phyloP scores from a whole-genome alignment of 202 grass and related monocot species.

The Carex arenaria region DNA sequence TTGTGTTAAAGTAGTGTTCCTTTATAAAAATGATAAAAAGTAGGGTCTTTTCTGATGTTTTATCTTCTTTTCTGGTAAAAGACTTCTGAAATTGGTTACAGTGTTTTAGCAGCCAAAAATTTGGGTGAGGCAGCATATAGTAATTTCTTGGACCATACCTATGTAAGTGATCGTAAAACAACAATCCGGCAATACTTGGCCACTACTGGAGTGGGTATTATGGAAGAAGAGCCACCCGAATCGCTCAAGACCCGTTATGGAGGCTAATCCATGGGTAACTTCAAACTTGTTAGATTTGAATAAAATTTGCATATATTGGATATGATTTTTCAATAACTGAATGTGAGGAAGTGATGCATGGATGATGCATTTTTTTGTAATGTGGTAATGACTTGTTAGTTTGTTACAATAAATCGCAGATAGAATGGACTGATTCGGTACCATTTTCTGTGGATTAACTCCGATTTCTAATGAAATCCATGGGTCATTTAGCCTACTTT shows the following conservation, averaged over 20 bases:
- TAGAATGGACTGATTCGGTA: too few relatives aligned
- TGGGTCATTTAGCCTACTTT: too few relatives aligned
- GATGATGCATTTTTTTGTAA: background rate
- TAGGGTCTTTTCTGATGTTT: background rate
- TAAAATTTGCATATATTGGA: slow-evolving; percentile 9
- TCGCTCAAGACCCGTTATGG: slow-evolving; percentile 73
- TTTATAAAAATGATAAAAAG: background rate
- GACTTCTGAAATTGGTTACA: too few relatives aligned
- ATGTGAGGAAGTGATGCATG: background rate
- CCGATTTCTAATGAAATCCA: too few relatives aligned
- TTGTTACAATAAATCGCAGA: too few relatives aligned
- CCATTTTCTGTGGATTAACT: too few relatives aligned
- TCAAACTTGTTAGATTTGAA: background rate
- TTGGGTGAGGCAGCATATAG: slow-evolving; percentile 49
- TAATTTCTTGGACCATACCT: slow-evolving; percentile 89
- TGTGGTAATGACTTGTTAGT: background rate
- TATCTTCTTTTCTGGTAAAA: too few relatives aligned
- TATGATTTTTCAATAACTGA: background rate
- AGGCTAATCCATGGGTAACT: slow-evolving; percentile 28
- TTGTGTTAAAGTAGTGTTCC: background rate
- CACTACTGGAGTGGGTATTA: slow-evolving; percentile 58
- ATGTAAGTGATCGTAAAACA: slow-evolving; percentile 68
- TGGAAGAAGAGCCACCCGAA: slow-evolving; percentile 87
- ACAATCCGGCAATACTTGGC: slow-evolving; percentile 55
- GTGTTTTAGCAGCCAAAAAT: too few relatives aligned